Evolutionary conservation across 805 yeast species (phyloP).

Genomic region (Cyberlindnera veronae): DNA sequence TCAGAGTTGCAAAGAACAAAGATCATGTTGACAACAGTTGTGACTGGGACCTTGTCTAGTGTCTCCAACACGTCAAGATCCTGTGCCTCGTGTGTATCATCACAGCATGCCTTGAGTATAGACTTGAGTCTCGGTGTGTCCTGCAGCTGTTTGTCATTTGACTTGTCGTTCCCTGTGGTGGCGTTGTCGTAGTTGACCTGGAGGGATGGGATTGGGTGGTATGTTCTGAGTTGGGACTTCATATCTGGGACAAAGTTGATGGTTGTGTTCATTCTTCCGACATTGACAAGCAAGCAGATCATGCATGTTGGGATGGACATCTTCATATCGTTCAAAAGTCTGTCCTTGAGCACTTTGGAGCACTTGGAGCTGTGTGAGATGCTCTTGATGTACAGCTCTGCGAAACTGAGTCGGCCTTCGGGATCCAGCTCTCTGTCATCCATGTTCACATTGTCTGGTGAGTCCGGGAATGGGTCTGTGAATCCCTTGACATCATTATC

Average conservation of each 20-base stretch:
- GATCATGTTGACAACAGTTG: conserved; percentile 73
- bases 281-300: conserved; percentile 82
- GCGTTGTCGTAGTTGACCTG: conserved; percentile 58
- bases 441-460: conserved; percentile 33
- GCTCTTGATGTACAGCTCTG: conserved; percentile 78
- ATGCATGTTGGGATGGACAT: conserved; percentile 70
- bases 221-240: conserved; percentile 90
- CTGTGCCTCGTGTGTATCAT: conserved; percentile 52
- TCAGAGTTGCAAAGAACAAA: conserved; percentile 69
- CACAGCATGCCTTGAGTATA: conserved; percentile 83
- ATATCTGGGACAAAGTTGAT: conserved; percentile 92
- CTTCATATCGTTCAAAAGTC: conserved; percentile 58
- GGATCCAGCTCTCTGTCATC: conserved; percentile 32
- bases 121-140: conserved; percentile 93
- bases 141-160: conserved; percentile 74
- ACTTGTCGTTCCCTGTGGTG: conserved; percentile 25
- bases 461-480: conserved; percentile 52
- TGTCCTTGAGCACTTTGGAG: conserved; percentile 77
- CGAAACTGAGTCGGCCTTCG: conserved; percentile 60
- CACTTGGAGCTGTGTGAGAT: conserved; percentile 80
- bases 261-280: conserved; percentile 93
- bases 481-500: conserved; percentile 63
- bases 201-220: conserved; percentile 87
- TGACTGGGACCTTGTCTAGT: conserved; percentile 35
- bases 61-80: conserved; percentile 44